These are phyloP conservation scores for Russula griseocarnosa DNA, from an alignment of 768 basidiomycete genomes.

Conservation along the genomic window DNA sequence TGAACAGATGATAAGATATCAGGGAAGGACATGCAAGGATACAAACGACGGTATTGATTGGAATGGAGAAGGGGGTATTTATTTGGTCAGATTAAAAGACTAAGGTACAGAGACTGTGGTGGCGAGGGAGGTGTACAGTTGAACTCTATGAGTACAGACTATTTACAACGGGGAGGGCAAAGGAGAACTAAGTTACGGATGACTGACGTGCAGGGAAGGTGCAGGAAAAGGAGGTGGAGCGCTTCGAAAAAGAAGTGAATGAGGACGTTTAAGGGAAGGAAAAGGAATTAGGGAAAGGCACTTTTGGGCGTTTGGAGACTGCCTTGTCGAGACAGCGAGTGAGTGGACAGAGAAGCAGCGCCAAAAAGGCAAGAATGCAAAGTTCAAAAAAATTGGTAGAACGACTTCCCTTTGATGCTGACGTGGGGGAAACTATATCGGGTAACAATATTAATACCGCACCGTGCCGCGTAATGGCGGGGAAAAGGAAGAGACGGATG, in stretches of 20 bases:
- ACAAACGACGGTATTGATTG: not conserved
- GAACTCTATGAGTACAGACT: not conserved
- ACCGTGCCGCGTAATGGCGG: not conserved
- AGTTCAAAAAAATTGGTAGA: not conserved
- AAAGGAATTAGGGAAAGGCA: not conserved
- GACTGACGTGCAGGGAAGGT: not conserved
- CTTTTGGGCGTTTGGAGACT: not conserved
- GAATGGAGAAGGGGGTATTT: not conserved
- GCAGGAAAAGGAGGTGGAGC: not conserved
- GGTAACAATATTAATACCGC: not conserved
- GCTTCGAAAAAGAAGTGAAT: not conserved
- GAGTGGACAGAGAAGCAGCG: not conserved
- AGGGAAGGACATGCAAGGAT: not conserved
- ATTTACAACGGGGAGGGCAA: not conserved
- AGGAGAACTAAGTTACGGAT: not conserved
- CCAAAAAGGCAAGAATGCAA: not conserved
- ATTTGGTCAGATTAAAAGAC: not conserved
- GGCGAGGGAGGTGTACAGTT: not conserved
- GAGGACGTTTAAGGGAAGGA: not conserved
- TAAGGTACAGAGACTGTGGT: not conserved
- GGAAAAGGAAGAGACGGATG: not conserved
- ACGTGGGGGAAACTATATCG: not conserved
- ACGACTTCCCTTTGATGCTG: not conserved
- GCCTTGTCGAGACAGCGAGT: not conserved
- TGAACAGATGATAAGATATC: not conserved